phyloP scores from a whole-genome alignment of 108 stramenopile genomes.

The Nitzschia palea region DNA sequence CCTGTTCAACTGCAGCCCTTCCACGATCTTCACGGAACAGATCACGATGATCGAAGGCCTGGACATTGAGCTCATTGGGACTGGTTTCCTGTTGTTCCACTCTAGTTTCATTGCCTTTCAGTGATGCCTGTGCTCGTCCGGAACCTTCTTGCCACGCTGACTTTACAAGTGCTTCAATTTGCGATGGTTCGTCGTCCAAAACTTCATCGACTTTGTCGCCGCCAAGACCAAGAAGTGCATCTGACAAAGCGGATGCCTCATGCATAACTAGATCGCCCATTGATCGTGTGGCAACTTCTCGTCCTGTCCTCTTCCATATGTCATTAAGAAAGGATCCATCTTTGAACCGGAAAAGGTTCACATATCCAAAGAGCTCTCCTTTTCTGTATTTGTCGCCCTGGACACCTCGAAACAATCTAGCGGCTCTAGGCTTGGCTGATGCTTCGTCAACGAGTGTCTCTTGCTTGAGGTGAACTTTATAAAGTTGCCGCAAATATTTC shows the following conservation, averaged over 20 bases:
- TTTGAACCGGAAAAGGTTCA: conserved; percentile 79
- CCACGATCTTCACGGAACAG: conserved; percentile 54
- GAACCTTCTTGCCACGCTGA: too few species aligned
- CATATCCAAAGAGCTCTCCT: conserved; percentile 86
- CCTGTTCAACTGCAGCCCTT: conserved; percentile 47
- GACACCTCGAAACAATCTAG: conserved; percentile 66
- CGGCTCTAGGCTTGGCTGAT: conserved; percentile 18
- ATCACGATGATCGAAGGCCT: conserved; percentile 57
- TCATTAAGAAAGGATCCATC: conserved; percentile 76
- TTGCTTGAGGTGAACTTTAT: conserved; percentile 90
- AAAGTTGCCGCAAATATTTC: conserved; percentile 90
- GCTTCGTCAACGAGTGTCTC: conserved; percentile 50
- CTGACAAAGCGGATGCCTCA: conserved; percentile 36
- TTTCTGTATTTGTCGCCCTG: conserved; percentile 64
- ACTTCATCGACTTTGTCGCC: conserved; percentile 10
- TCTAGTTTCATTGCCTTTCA: background rate
- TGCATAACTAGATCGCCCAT: conserved; percentile 39
- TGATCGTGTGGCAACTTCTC: conserved; percentile 14
- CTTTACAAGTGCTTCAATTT: background rate
- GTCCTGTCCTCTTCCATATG: conserved; percentile 45
- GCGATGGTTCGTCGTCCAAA: background rate
- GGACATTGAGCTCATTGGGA: background rate
- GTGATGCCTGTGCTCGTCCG: too few species aligned
- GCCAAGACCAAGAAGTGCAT: conserved; percentile 17
- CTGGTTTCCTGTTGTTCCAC: background rate